Conservation (phyloP, 495 filamentous ascomycete genomes). For the Penicillium paradoxum region DNA sequence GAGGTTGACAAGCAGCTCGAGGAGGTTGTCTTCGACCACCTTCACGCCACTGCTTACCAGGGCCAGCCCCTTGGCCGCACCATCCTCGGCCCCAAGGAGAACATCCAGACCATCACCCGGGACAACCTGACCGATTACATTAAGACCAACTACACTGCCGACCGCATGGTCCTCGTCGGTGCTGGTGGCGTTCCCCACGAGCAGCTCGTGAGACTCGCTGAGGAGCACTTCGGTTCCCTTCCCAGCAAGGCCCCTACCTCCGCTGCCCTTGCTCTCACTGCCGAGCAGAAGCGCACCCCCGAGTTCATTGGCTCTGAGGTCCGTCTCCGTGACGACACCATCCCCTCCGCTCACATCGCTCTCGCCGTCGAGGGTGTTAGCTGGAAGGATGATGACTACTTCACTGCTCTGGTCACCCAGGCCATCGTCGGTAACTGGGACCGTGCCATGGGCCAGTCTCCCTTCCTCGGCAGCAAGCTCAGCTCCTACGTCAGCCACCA, state of each 20-base stretch:
- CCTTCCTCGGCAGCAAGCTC: slow-evolving; percentile 96
- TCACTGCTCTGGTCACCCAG: slow-evolving; percentile 94
- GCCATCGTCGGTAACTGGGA: slow-evolving; percentile 99
- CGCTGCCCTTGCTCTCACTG: slow-evolving; percentile 56
- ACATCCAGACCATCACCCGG: slow-evolving; percentile 92
- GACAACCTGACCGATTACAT: slow-evolving; percentile 91
- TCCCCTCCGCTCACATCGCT: slow-evolving; percentile 94
- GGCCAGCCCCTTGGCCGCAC: slow-evolving; percentile 93
- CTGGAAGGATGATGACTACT: slow-evolving; percentile 99
- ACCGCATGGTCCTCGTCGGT: slow-evolving; percentile 98
- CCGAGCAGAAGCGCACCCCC: slow-evolving; percentile 76
- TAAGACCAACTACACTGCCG: slow-evolving; percentile 97
- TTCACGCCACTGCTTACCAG: slow-evolving; percentile 97
- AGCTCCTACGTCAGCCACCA: slow-evolving; percentile 88
- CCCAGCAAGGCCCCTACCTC: slow-evolving; percentile 65
- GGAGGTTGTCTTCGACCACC: slow-evolving; percentile 98
- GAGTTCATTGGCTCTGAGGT: slow-evolving; percentile 97
- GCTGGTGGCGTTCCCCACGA: slow-evolving; percentile 91
- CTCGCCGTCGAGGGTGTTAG: slow-evolving; percentile 98
- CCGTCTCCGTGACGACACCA: slow-evolving; percentile 89
- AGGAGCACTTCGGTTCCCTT: slow-evolving; percentile 86
- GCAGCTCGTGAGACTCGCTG: slow-evolving; percentile 89
- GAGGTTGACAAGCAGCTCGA: slow-evolving; percentile 99
- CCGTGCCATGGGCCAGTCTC: slow-evolving; percentile 93
- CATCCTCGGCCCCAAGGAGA: slow-evolving; percentile 95